Evolutionary conservation across 2,329 filamentous ascomycete genomes (phyloP).

Genomic region (Beauveria rudraprayagi): DNA sequence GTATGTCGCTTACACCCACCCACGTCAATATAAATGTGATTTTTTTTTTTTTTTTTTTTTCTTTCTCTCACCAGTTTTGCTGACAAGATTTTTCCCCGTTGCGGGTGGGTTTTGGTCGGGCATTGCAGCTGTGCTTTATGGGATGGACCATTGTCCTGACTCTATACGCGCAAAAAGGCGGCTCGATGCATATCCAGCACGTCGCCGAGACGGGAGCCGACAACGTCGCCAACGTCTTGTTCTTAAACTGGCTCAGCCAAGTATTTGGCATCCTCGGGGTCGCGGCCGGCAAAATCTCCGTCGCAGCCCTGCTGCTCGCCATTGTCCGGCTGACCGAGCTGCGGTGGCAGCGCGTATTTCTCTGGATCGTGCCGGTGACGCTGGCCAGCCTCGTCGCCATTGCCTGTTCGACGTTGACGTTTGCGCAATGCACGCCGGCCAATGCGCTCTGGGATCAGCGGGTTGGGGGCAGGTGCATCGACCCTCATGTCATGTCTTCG

Average conservation of each 20-base stretch:
- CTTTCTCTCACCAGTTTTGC: neutral
- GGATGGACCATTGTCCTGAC: conserved; percentile 16
- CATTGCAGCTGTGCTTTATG: conserved; percentile 14
- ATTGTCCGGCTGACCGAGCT: conserved; percentile 16
- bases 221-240: conserved; percentile 15
- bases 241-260: conserved; percentile 17
- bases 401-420: conserved; percentile 16
- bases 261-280: conserved; percentile 17
- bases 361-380: conserved; percentile 16
- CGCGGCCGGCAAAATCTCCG: conserved; percentile 17
- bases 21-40: too few species aligned
- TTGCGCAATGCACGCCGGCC: conserved; percentile 17
- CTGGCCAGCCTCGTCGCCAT: conserved; percentile 15
- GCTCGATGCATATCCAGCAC: conserved; percentile 14
- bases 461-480: conserved; percentile 14
- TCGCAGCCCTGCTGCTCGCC: conserved; percentile 15
- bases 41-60: too few species aligned
- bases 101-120: too few species aligned
- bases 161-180: conserved; percentile 14
- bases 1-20: too few species aligned
- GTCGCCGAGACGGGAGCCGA: conserved; percentile 14
- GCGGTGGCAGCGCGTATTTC: conserved; percentile 16
- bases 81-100: neutral
- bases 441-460: conserved; percentile 16
- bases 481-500: conserved; percentile 15